Percentiles rank a stretch among this genome's conserved stretches.
Conservation (phyloP, 2,329 filamentous ascomycete species). For the Pestalotiopsis sp. region DNA sequence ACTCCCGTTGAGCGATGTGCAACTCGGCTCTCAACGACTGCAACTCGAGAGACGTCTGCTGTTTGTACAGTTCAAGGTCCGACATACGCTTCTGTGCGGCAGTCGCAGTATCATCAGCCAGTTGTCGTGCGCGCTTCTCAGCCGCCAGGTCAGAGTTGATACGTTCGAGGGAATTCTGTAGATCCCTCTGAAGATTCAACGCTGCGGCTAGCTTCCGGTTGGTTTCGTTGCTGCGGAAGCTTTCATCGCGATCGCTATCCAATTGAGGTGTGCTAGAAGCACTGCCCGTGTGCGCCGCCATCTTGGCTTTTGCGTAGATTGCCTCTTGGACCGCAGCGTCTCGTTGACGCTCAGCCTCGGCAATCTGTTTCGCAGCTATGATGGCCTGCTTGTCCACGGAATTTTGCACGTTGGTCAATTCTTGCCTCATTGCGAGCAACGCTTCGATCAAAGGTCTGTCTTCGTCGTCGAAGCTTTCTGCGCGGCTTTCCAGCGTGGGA, state of each 20-base stretch:
- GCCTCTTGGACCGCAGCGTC: constrained; percentile 95
- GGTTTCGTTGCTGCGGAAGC: constrained; percentile 72
- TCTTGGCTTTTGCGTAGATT: constrained; percentile 89
- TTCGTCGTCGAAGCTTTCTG: constrained; percentile 86
- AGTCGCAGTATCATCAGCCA: constrained; percentile 86
- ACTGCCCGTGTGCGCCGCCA: constrained; percentile 76
- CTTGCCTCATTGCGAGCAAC: constrained; percentile 85
- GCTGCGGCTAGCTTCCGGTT: constrained; percentile 82
- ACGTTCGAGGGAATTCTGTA: constrained; percentile 76
- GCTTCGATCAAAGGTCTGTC: constrained; percentile 92
- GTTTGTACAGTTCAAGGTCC: constrained; percentile 82
- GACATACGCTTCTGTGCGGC: constrained; percentile 81
- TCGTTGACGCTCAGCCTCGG: constrained; percentile 91
- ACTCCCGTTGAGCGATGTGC: constrained; percentile 76
- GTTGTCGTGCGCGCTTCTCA: constrained; percentile 77
- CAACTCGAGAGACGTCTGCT: constrained; percentile 81
- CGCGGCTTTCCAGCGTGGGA: constrained; percentile 75
- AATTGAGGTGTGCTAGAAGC: constrained; percentile 62
- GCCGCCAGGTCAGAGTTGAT: constrained; percentile 73
- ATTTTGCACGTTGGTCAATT: constrained; percentile 85
- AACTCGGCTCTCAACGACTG: constrained; percentile 86
- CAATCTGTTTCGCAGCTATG: constrained; percentile 84
- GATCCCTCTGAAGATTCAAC: constrained; percentile 76
- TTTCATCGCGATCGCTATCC: constrained; percentile 60
- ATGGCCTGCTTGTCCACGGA: constrained; percentile 89